A percentile compares a stretch with the other conserved stretches of the same genome.
Evolutionary conservation across 257 asterid species (phyloP).

Genomic region (Salvia splendens): DNA sequence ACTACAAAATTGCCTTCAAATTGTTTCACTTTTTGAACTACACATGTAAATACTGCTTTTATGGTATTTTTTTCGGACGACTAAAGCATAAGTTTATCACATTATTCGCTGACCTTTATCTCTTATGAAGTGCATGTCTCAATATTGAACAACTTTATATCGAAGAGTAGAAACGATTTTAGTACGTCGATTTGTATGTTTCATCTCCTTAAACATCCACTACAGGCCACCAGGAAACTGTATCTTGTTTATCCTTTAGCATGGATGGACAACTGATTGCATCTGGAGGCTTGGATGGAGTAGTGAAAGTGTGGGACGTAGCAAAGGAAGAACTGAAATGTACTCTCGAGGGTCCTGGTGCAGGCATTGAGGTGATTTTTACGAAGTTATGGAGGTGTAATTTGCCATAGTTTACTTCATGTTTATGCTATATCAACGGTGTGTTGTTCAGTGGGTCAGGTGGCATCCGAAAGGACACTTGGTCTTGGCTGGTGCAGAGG

Average conservation of each 20-base stretch:
- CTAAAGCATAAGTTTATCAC: background rate
- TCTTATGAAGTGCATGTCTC: background rate
- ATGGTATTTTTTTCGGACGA: background rate
- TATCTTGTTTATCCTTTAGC: conserved; percentile 76
- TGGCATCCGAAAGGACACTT: conserved; percentile 95
- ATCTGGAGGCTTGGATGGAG: conserved; percentile 88
- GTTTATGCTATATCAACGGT: conserved; percentile 34
- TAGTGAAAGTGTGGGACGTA: conserved; percentile 75
- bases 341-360: conserved; percentile 86
- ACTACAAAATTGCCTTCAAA: background rate
- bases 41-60: background rate
- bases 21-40: conserved; percentile 8
- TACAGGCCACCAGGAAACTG: conserved; percentile 84
- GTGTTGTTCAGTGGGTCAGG: conserved; percentile 72
- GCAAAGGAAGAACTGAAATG: conserved; percentile 52
- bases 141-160: conserved; percentile 4
- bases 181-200: conserved; percentile 13
- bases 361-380: conserved; percentile 74
- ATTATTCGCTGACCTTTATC: background rate
- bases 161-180: background rate
- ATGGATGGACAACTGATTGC: conserved; percentile 84
- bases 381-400: conserved; percentile 28
- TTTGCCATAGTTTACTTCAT: background rate
- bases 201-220: conserved; percentile 31
- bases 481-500: conserved; percentile 95